Conservation (phyloP, 1,139 yeast species). For the Scheffersomyces lignicola region DNA sequence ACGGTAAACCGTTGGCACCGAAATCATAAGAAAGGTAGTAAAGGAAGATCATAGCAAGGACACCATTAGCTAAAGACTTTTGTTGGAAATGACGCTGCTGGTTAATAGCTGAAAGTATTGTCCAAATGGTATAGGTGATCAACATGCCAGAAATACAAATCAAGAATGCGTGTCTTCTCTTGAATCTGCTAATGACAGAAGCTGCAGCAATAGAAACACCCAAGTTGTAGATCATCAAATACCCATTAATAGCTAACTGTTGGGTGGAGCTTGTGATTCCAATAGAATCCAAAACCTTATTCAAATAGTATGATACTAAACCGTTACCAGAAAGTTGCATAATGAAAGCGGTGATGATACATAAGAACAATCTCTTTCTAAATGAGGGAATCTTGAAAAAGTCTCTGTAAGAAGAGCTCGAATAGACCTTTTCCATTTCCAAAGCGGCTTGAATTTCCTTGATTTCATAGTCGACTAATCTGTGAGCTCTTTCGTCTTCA, state of each 20-base stretch:
- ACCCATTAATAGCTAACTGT: constrained; percentile 49
- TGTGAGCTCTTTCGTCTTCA: constrained; percentile 5
- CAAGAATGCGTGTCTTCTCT: constrained; percentile 48
- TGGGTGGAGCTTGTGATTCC: constrained; percentile 44
- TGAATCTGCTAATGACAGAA: constrained; percentile 28
- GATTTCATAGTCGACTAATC: constrained; percentile 15
- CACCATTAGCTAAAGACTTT: constrained; percentile 38
- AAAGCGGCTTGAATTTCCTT: constrained; percentile 15
- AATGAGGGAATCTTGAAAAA: constrained; percentile 32
- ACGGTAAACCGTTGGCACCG: constrained; percentile 43
- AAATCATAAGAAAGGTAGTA: constrained; percentile 38
- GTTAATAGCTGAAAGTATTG: constrained; percentile 36
- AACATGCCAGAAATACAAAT: constrained; percentile 37
- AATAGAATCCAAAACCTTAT: constrained; percentile 46
- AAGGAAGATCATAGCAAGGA: constrained; percentile 46
- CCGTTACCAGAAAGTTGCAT: constrained; percentile 56
- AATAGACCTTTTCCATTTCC: constrained; percentile 12
- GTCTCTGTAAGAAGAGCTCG: constrained; percentile 29
- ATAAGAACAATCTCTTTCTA: constrained; percentile 44
- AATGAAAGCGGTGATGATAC: constrained; percentile 31
- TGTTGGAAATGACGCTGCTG: constrained; percentile 35
- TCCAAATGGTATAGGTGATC: constrained; percentile 38
- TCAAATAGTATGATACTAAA: constrained; percentile 51
- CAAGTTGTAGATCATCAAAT: constrained; percentile 43
- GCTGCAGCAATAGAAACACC: constrained; percentile 33